phyloP scores from a whole-genome alignment of 2,329 filamentous ascomycete species.

The Neofusicoccum parvum region DNA sequence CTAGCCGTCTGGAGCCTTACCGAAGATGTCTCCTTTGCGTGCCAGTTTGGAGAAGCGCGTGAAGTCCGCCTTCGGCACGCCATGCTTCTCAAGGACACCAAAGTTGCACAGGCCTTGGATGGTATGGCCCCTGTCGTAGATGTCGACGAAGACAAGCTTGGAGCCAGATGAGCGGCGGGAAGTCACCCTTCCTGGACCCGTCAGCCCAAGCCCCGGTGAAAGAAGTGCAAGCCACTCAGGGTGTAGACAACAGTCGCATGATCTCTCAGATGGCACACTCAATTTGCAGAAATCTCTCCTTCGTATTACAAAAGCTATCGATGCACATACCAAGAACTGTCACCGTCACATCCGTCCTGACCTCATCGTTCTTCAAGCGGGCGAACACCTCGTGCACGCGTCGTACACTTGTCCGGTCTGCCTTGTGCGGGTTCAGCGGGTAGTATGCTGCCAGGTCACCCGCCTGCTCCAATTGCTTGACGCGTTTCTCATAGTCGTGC shows the following conservation, averaged over 20 bases:
- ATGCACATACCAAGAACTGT: constrained; percentile 38
- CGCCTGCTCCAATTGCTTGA: constrained; percentile 54
- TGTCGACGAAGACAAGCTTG: constrained; percentile 82
- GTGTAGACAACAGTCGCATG: background rate
- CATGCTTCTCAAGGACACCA: constrained; percentile 50
- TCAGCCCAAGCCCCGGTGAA: constrained; percentile 27
- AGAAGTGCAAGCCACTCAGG: background rate
- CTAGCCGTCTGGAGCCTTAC: background rate
- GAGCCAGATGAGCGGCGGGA: constrained; percentile 71
- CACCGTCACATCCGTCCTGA: constrained; percentile 32
- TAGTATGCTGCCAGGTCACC: constrained; percentile 57
- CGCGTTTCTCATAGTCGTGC: constrained; percentile 52
- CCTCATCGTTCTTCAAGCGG: constrained; percentile 30
- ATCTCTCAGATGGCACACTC: background rate
- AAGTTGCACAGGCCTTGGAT: constrained; percentile 78
- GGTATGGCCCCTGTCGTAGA: constrained; percentile 70
- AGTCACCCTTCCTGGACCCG: constrained; percentile 68
- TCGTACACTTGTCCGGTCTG: constrained; percentile 24
- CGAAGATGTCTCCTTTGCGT: constrained; percentile 67
- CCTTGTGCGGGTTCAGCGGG: constrained; percentile 42
- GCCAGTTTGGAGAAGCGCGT: constrained; percentile 67
- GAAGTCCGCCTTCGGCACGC: constrained; percentile 47
- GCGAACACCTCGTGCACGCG: constrained; percentile 32
- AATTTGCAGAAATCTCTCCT: background rate
- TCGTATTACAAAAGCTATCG: constrained; percentile 7